A percentile compares a stretch with the other conserved stretches of the same genome.
phyloP scores from a whole-genome alignment of 139 green algal genomes.

The Auxenochlorella protothecoides region DNA sequence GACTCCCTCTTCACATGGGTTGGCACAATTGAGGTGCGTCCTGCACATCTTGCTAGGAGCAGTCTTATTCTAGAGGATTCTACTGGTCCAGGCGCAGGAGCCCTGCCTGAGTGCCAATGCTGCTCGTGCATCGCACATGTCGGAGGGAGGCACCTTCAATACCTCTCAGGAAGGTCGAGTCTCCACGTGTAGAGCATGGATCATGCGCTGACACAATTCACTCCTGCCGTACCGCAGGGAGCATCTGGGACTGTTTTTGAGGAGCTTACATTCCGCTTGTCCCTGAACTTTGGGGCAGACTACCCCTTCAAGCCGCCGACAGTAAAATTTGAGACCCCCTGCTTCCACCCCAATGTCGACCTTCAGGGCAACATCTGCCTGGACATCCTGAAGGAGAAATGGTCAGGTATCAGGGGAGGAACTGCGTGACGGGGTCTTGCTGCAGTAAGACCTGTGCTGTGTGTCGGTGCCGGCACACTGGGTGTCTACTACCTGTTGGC shows the following conservation, averaged over 20 bases:
- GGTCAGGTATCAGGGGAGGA: constrained; percentile 23
- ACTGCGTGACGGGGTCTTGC: too few relatives aligned
- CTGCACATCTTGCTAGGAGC: too few relatives aligned
- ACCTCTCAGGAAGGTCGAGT: background rate
- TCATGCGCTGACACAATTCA: background rate
- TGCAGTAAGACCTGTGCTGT: too few relatives aligned
- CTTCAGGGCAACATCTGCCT: constrained; percentile 73
- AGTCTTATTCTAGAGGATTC: too few relatives aligned
- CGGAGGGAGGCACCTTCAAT: background rate
- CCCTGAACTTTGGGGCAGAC: constrained; percentile 53
- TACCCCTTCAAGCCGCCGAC: constrained; percentile 70
- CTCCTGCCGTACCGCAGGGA: constrained; percentile 12
- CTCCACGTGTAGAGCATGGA: background rate
- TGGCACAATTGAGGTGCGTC: constrained; percentile 48
- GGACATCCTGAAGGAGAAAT: constrained; percentile 74
- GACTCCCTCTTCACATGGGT: constrained; percentile 75
- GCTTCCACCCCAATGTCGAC: constrained; percentile 79
- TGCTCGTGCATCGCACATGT: too few relatives aligned
- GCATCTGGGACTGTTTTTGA: constrained; percentile 55
- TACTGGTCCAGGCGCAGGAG: too few relatives aligned
- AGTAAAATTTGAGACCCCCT: constrained; percentile 64
- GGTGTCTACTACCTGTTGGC: background rate
- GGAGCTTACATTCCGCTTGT: constrained; percentile 55
- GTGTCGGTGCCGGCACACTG: too few relatives aligned
- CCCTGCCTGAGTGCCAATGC: too few relatives aligned